Evolutionary conservation across 495 filamentous ascomycete genomes (phyloP), one percentile per base, ranked within the genome.

Genomic region (Neurospora sp.): DNA sequence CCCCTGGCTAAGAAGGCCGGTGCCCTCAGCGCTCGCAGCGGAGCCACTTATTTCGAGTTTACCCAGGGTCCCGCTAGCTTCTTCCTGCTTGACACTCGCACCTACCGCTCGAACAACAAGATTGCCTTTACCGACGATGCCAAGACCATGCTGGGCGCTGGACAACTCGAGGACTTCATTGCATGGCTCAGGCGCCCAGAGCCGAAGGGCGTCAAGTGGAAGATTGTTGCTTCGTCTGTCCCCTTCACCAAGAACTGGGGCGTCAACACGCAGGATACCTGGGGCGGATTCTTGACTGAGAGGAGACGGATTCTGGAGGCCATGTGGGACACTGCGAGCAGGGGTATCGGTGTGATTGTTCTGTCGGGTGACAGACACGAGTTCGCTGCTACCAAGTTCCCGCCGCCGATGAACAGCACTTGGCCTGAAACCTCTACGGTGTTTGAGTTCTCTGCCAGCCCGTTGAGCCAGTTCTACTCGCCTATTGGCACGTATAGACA

Each of bases 231-330:
- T 6, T 93, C 92, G 69, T 92, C 91, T 39, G 90, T 98, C 39
- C 96, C 96, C 0, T 97, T 99, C 82, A 98, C 96, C 16, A 94
- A 96, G 81, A 99, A 99, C 82, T 99, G 96, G 96, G 89, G 86
- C 38, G 86, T 96, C 75, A 92, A 93, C 72, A 89, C 86, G 5
- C 84, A 88, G 54, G 96, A 99, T 78, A 98, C 96, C 4, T 99
- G 96, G 96, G 93, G 91, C 42, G 94, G 93, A 0, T 97, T 94
- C 81, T 85, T 97, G 14, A 76, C 85, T 62, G 96, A 99, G 82
- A 90, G 96, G 18, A 87, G 85, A 39, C 87, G 82, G 73, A 88
- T 99, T 62, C 89, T 98, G 59, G 90, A 97, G 77, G 91, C 92
- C 10, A 97, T 97, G 89, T 98, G 96, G 94, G 89, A 91, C 71